phyloP scores from a whole-genome alignment of 441 rosid species.

The Metrosideros polymorpha region DNA sequence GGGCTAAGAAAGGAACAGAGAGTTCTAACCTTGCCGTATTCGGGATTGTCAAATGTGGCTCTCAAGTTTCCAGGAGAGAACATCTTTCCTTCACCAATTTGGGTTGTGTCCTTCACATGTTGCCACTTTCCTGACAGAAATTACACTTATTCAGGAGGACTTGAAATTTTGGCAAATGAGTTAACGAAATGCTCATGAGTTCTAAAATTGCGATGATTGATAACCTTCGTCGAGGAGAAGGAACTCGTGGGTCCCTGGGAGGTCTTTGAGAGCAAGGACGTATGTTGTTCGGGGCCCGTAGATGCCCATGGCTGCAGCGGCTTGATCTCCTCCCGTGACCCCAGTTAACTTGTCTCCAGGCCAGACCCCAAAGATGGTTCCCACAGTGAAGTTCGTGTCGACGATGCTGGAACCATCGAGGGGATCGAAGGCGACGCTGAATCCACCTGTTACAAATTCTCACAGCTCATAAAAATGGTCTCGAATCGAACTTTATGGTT shows the following conservation, averaged over 20 bases:
- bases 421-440: constrained; percentile 95
- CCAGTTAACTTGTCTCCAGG: constrained; percentile 94
- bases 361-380: constrained; percentile 99
- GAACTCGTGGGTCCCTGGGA: constrained; percentile 94
- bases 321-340: constrained; percentile 83
- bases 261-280: constrained; percentile 75
- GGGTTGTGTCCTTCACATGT: constrained; percentile 86
- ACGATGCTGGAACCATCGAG: constrained; percentile 93
- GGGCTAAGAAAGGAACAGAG: neutral
- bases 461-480: neutral
- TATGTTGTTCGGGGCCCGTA: constrained; percentile 96
- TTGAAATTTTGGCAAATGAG: neutral
- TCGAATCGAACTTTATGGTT: neutral
- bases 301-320: constrained; percentile 96
- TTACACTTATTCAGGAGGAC: neutral
- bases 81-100: constrained; percentile 80
- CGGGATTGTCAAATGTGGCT: constrained; percentile 86
- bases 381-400: constrained; percentile 89
- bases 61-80: constrained; percentile 98
- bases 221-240: constrained; percentile 97
- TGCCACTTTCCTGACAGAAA: constrained; percentile 81
- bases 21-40: constrained; percentile 60
- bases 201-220: neutral
- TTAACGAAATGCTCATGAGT: neutral
- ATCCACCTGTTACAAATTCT: constrained; percentile 52